Evolutionary conservation across 2,329 filamentous ascomycete genomes (phyloP), one percentile per base, ranked within the genome.

Genomic region (Fusarium buxicola): DNA sequence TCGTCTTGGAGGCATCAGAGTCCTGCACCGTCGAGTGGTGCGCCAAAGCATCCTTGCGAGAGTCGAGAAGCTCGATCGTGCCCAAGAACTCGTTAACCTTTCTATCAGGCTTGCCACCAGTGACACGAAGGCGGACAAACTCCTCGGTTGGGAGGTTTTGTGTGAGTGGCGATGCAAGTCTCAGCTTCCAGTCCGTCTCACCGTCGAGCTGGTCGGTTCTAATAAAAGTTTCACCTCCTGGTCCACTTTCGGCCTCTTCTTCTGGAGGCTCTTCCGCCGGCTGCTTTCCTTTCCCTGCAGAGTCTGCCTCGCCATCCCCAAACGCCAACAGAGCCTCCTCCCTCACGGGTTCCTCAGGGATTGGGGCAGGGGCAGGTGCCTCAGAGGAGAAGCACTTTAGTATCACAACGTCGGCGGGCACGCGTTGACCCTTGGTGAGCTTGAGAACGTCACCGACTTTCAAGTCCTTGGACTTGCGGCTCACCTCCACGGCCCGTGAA

Each of bases 111-210:
- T 96, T 94, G 44, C 94, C 92, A 30, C 92, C 95, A 4, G 89
- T 91, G 44, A 99, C 86, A 24, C 84, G 83, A 30, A 89, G 78
- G 15, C 86, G 82, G 48, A 88, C 82, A 61, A 97, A 88, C 65
- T 97, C 92, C 40, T 86, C 85, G 1, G 89, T 78, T 0, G 88
- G 78, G 16, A 99, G 80, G n/a, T 81, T 85, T 72, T 99, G 95
- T 1, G 94, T 94, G 24, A 98, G 77, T 0, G 92, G 87, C 11
- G 93, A 95, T 2, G 95, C 93, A 31, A 98, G 77, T 27, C 96
- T 89, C 54, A 99, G 81, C 78, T 99, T 99, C 96, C 95, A 99
- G 73, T 99, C 95, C 0, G 95, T 99, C 78, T 99, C 95, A 68
- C 95, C 95, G 72, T 99, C 95, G 9, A 99, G 84, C 74, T 99